Evolutionary conservation across 768 basidiomycete species (phyloP).

Genomic region (Tricholomella constricta): DNA sequence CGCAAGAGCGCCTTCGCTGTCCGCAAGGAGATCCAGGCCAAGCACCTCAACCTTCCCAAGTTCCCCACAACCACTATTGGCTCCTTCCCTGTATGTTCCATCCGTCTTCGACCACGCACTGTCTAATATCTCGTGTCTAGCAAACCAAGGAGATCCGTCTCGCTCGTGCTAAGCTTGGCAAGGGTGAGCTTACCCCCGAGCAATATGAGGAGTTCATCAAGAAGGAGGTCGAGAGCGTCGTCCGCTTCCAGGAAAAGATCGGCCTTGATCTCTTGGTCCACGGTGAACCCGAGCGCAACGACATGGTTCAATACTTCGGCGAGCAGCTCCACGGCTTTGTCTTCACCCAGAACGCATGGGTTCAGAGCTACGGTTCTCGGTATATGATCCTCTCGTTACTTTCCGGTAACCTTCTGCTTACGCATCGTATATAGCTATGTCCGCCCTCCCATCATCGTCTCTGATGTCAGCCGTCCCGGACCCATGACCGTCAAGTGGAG

Average conservation of each 20-base stretch:
- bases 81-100: slow-evolving; percentile 83
- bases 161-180: slow-evolving; percentile 93
- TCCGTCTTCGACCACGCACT: background rate
- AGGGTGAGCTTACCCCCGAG: slow-evolving; percentile 81
- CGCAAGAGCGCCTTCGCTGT: slow-evolving; percentile 88
- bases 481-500: slow-evolving; percentile 99
- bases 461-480: slow-evolving; percentile 89
- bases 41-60: slow-evolving; percentile 87
- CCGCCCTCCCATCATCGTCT: slow-evolving; percentile 97
- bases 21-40: slow-evolving; percentile 87
- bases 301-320: slow-evolving; percentile 99
- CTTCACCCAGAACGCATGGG: slow-evolving; percentile 99
- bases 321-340: slow-evolving; percentile 94
- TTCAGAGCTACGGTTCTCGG: slow-evolving; percentile 99
- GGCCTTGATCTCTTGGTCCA: slow-evolving; percentile 97
- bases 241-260: slow-evolving; percentile 95
- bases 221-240: slow-evolving; percentile 92
- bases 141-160: slow-evolving; percentile 99
- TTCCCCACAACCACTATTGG: slow-evolving; percentile 99
- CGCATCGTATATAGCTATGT: slow-evolving; percentile 68
- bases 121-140: slow-evolving; percentile 35
- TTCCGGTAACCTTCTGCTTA: slow-evolving; percentile 5
- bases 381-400: slow-evolving; percentile 33
- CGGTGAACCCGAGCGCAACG: slow-evolving; percentile 98
- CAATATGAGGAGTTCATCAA: slow-evolving; percentile 98